Base-by-base conservation (phyloP, 2,329 filamentous ascomycete species). In the Apiospora aurea region DNA sequence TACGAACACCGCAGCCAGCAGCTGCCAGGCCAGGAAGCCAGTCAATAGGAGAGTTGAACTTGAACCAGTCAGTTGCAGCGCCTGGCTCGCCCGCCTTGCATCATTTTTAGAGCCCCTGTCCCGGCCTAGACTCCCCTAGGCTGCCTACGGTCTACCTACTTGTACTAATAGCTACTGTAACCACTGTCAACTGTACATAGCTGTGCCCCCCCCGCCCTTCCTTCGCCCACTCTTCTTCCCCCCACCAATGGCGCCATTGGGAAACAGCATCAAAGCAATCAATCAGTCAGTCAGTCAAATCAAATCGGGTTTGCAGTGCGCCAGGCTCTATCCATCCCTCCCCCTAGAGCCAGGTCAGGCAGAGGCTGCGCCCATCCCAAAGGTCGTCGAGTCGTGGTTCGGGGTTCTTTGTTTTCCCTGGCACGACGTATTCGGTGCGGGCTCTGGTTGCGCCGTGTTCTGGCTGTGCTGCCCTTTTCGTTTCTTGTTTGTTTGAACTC, bases 41-140 rank as follows among this genome's bases (percentile, higher is more conserved):
- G 26, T 29, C 26, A 29, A 29, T 29, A 29, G 26, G 26, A 44
- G 43, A 44, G 16, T 14, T 44, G 43, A 16, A 11, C 43, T 16
- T 16, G 43, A 44, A 11, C 43, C 43, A 44, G 43, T 18, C 46
- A 49, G 57, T 64, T 34, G 18, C 21, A n/a, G 34, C 41, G 21
- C 4, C 21, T 61, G 53, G 53, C 53, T 61, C n/a, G 49, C 49
- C 34, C 29, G 57, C 57, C 57, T 64, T 64, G 57, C 57, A 64
- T 64, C 29, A 64, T 64, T 24, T 41, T 64, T 24, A 64, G 18
- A 41, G 21, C 38, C 57, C 57, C 34, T 64, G 57, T 41, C 53
- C 57, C 29, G 16, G 57, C 18, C 29, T n/a, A 64, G 34, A 29
- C 13, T 26, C 8, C 29, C 29, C 29, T 21, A 34, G 53, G 8